Conservation (phyloP, 2,329 filamentous ascomycete genomes). For the Sphaerulina vaccinii region DNA sequence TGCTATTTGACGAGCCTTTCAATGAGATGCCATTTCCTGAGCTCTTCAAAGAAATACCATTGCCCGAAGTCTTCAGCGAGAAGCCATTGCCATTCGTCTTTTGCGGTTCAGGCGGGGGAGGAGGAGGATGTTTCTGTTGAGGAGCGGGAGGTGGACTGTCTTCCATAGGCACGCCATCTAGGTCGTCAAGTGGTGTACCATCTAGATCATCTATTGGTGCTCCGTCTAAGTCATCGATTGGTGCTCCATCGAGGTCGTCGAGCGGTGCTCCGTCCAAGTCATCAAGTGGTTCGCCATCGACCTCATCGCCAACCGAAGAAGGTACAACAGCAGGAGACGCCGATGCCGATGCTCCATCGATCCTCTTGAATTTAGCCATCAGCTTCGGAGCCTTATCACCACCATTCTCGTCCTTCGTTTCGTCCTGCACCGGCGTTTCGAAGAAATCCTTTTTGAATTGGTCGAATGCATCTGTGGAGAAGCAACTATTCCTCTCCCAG, state of each 20-base stretch:
- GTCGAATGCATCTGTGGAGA: conserved; percentile 71
- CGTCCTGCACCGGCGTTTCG: conserved; percentile 67
- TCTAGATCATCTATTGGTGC: conserved; percentile 5
- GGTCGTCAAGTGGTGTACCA: conserved; percentile 33
- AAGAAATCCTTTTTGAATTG: conserved; percentile 69
- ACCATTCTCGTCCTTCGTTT: conserved; percentile 45
- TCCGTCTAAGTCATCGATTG: conserved; percentile 15
- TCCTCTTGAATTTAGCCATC: conserved; percentile 49
- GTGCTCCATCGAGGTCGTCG: conserved; percentile 29
- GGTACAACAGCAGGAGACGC: conserved; percentile 15
- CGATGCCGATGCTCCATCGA: conserved; percentile 44
- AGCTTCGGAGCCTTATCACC: conserved; percentile 33
- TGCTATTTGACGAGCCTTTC: conserved; percentile 26
- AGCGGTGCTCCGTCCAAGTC: conserved; percentile 34
- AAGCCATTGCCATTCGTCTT: conserved; percentile 23
- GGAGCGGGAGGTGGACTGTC: too few species aligned
- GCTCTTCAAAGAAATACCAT: conserved; percentile 31
- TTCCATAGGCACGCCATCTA: conserved; percentile 47
- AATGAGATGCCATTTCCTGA: too few species aligned
- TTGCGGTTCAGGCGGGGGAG: neutral
- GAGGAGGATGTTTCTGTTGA: neutral
- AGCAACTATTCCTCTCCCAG: conserved; percentile 66
- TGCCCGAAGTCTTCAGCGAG: conserved; percentile 23
- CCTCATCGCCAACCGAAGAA: neutral
- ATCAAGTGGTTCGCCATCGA: conserved; percentile 46